Evolutionary conservation across 75 land plant species (phyloP).

Genomic region (Pinus albicaulis): DNA sequence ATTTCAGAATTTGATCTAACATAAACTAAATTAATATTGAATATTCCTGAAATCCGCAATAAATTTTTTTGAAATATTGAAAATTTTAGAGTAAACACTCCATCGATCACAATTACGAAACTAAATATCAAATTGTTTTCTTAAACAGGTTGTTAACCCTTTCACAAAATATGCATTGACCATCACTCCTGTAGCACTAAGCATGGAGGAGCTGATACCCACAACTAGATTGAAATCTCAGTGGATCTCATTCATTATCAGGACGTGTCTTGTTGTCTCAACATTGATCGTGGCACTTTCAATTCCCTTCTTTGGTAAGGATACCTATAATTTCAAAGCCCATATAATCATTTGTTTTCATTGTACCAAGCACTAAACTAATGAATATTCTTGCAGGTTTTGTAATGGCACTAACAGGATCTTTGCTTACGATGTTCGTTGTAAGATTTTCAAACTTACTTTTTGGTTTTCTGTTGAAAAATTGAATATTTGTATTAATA

Average conservation of each 20-base stretch:
- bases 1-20: too few relatives aligned
- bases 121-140: too few relatives aligned
- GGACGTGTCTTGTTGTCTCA: slow-evolving; percentile 74
- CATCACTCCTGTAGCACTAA: slow-evolving; percentile 82
- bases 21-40: too few relatives aligned
- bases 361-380: not conserved
- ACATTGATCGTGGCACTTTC: slow-evolving; percentile 71
- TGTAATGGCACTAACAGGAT: slow-evolving; percentile 91
- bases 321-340: not conserved
- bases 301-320: slow-evolving; percentile 89
- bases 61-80: too few relatives aligned
- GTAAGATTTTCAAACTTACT: slow-evolving; percentile 28
- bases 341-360: too few relatives aligned
- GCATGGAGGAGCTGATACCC: slow-evolving; percentile 94
- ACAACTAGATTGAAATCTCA: slow-evolving; percentile 31
- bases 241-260: slow-evolving; percentile 45
- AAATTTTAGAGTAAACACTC: too few relatives aligned
- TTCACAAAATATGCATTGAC: slow-evolving; percentile 94
- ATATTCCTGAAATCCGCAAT: too few relatives aligned
- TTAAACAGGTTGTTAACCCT: slow-evolving; percentile 83
- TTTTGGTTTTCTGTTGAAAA: not conserved
- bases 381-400: slow-evolving; percentile 22
- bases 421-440: slow-evolving; percentile 88
- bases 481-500: not conserved
- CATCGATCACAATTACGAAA: too few relatives aligned